phyloP scores from a whole-genome alignment of 1,139 yeast species.

The Arxiozyma slooffiae region DNA sequence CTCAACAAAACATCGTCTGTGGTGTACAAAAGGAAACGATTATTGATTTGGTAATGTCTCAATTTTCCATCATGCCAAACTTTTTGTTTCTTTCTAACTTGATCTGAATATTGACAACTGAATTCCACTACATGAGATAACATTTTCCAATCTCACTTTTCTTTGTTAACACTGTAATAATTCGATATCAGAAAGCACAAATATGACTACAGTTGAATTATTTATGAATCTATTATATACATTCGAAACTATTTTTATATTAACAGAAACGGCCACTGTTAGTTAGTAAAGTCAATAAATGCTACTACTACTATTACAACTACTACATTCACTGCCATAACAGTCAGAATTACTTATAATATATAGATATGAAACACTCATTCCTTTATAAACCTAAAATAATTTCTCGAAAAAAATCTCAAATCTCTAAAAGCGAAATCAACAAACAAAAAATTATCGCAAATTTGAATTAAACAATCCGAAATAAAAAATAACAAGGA shows the following conservation, averaged over 20 bases:
- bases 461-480: neutral
- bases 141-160: conserved; percentile 6
- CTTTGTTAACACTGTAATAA: neutral
- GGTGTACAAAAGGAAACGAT: conserved; percentile 19
- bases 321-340: neutral
- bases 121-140: conserved; percentile 21
- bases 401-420: neutral
- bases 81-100: conserved; percentile 27
- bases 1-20: conserved; percentile 19
- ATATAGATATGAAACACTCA: neutral
- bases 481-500: neutral
- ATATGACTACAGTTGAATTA: no score
- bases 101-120: conserved; percentile 28
- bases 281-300: neutral
- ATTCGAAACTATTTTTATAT: no score
- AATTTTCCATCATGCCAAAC: conserved; percentile 30
- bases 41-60: conserved; percentile 18
- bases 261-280: neutral
- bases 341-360: neutral
- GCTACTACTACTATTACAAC: neutral
- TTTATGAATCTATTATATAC: neutral
- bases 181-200: neutral
- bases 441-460: neutral
- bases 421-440: neutral
- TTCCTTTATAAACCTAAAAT: no score